Conservation (phyloP, 106 monocot species). For the Iris macrosiphon region DNA sequence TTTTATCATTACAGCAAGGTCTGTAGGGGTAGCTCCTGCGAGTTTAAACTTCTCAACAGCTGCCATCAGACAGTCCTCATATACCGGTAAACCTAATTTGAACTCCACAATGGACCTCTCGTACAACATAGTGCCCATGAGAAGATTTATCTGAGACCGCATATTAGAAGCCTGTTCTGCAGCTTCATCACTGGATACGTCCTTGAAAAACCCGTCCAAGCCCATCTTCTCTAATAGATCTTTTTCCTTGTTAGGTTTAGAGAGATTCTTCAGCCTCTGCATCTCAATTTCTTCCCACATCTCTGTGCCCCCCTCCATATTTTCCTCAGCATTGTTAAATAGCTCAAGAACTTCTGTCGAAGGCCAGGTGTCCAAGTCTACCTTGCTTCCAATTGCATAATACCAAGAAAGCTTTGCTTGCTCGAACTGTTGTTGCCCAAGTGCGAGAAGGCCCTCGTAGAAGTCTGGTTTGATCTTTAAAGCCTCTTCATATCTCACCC, state of each 20-base stretch:
- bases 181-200: constrained; percentile 50
- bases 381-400: constrained; percentile 40
- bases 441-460: constrained; percentile 68
- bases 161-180: constrained; percentile 56
- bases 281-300: constrained; percentile 72
- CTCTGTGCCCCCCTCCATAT: constrained; percentile 68
- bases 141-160: constrained; percentile 56
- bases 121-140: constrained; percentile 83
- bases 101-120: constrained; percentile 77
- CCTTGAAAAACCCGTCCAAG: constrained; percentile 33
- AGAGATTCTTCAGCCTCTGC: constrained; percentile 33
- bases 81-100: constrained; percentile 47
- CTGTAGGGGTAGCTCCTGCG: constrained; percentile 58
- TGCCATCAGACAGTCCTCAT: constrained; percentile 63
- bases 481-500: constrained; percentile 57
- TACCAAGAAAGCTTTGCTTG: constrained; percentile 76
- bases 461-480: constrained; percentile 67
- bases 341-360: constrained; percentile 43
- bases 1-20: constrained; percentile 78
- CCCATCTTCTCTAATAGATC: constrained; percentile 44
- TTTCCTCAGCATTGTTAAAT: constrained; percentile 67
- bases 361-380: constrained; percentile 36
- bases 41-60: constrained; percentile 69
- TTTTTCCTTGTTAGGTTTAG: constrained; percentile 44
- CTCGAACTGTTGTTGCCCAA: constrained; percentile 71